Conservation (phyloP, 2,329 filamentous ascomycete genomes). For the Exophiala bonariae region DNA sequence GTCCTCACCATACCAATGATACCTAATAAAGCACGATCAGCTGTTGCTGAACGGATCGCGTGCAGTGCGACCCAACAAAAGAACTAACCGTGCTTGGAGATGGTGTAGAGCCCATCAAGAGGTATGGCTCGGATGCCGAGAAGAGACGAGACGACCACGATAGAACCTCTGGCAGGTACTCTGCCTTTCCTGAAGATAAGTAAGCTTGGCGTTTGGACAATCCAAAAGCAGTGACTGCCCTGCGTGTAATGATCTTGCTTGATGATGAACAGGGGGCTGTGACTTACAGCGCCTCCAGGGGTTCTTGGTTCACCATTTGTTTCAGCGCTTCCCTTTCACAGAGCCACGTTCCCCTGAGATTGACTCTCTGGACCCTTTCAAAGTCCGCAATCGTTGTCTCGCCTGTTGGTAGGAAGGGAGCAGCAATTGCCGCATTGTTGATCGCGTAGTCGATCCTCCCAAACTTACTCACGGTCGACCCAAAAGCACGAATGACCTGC, state of each 20-base stretch:
- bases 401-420: constrained; percentile 41
- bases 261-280: too few species aligned
- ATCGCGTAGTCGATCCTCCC: constrained; percentile 57
- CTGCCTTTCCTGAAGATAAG: constrained; percentile 27
- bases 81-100: constrained; percentile 8
- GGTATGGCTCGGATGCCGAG: constrained; percentile 48
- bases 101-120: constrained; percentile 38
- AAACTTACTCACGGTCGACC: constrained; percentile 31
- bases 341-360: constrained; percentile 55
- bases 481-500: constrained; percentile 1
- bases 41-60: not conserved
- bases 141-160: constrained; percentile 57
- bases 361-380: constrained; percentile 55
- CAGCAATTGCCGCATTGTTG: constrained; percentile 56
- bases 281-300: constrained; percentile 32
- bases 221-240: too few species aligned
- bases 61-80: too few species aligned
- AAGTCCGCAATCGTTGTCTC: constrained; percentile 52
- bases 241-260: too few species aligned
- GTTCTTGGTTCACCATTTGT: constrained; percentile 49
- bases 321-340: constrained; percentile 44
- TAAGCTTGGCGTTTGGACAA: too few species aligned
- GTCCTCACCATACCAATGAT: constrained; percentile 46
- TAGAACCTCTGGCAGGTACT: constrained; percentile 44
- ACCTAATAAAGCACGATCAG: not conserved